phyloP scores from a whole-genome alignment of 495 filamentous ascomycete species.

The Daldinia caldariorum region DNA sequence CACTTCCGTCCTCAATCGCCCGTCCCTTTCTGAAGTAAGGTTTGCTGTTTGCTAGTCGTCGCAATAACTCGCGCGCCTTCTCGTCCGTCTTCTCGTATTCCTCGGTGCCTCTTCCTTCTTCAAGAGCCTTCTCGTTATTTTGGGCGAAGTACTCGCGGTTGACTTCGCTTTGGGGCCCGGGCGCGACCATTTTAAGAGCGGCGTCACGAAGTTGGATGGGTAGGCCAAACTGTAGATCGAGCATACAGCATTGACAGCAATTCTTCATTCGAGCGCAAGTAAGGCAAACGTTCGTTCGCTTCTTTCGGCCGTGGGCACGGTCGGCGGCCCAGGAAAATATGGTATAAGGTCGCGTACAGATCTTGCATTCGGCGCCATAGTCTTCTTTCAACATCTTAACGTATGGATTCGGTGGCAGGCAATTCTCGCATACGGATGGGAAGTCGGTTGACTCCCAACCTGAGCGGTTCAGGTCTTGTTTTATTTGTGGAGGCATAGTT shows the following conservation, averaged over 20 bases:
- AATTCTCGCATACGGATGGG: conserved; percentile 73
- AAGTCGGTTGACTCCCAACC: conserved; percentile 95
- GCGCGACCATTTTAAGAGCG: conserved; percentile 96
- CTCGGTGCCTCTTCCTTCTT: conserved; percentile 82
- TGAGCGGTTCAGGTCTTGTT: conserved; percentile 95
- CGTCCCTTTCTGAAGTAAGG: conserved; percentile 91
- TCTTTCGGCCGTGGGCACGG: conserved; percentile 84
- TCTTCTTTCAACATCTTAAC: conserved; percentile 99
- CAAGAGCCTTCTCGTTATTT: conserved; percentile 92
- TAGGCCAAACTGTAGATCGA: conserved; percentile 93
- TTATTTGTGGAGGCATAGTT: conserved; percentile 72
- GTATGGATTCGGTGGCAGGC: conserved; percentile 95
- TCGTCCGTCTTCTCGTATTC: conserved; percentile 98
- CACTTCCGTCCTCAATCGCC: conserved; percentile 65
- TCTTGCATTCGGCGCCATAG: conserved; percentile 81
- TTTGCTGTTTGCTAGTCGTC: conserved; percentile 86
- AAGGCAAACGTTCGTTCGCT: conserved; percentile 91
- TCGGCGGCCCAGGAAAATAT: conserved; percentile 93
- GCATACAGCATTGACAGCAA: conserved; percentile 99
- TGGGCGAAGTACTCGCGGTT: conserved; percentile 98
- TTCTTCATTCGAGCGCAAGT: conserved; percentile 95
- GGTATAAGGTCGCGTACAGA: conserved; percentile 95
- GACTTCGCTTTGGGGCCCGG: conserved; percentile 87
- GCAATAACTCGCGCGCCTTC: conserved; percentile 88
- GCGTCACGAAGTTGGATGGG: conserved; percentile 94